Evolutionary conservation across 1,284 basidiomycete species (phyloP).

Genomic region (Melampsora larici-populina): DNA sequence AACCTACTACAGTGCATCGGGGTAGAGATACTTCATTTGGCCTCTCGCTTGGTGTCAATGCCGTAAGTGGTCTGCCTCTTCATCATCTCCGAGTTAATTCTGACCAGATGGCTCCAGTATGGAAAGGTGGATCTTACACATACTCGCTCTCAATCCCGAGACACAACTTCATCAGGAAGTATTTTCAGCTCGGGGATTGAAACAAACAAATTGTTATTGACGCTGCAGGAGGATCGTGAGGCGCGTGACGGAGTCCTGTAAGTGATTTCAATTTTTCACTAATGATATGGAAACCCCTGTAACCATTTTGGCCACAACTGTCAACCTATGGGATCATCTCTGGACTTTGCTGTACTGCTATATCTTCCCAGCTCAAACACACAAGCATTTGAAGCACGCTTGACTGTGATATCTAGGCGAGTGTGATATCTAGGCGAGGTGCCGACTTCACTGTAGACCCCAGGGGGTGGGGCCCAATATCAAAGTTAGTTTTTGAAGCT

Average conservation of each 20-base stretch:
- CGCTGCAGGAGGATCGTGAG: slow-evolving; percentile 41
- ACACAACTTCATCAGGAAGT: slow-evolving; percentile 16
- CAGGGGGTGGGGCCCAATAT: too few species aligned
- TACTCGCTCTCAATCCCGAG: slow-evolving; percentile 32
- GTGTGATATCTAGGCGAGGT: too few species aligned
- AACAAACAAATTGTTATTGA: slow-evolving; percentile 42
- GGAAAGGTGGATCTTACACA: slow-evolving; percentile 30
- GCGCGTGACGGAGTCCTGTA: too few species aligned
- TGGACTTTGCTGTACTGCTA: slow-evolving; percentile 34
- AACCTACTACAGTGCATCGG: slow-evolving; percentile 27
- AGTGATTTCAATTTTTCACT: not conserved
- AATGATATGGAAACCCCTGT: too few species aligned
- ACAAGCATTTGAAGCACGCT: slow-evolving; percentile 29
- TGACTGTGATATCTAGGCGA: slow-evolving; percentile 32
- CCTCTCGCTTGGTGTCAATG: slow-evolving; percentile 34
- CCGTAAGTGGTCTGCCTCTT: slow-evolving; percentile 21
- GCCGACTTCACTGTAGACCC: too few species aligned
- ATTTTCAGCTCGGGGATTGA: slow-evolving; percentile 40
- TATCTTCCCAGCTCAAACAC: slow-evolving; percentile 28
- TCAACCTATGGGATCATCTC: too few species aligned
- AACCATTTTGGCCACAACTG: too few species aligned
- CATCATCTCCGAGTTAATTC: not conserved
- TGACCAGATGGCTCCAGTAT: slow-evolving; percentile 14
- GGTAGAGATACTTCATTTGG: slow-evolving; percentile 38
- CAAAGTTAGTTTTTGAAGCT: slow-evolving; percentile 18